Evolutionary conservation across 257 asterid species (phyloP), one percentile per base, ranked within the genome.

Genomic region (Cinchona pubescens): DNA sequence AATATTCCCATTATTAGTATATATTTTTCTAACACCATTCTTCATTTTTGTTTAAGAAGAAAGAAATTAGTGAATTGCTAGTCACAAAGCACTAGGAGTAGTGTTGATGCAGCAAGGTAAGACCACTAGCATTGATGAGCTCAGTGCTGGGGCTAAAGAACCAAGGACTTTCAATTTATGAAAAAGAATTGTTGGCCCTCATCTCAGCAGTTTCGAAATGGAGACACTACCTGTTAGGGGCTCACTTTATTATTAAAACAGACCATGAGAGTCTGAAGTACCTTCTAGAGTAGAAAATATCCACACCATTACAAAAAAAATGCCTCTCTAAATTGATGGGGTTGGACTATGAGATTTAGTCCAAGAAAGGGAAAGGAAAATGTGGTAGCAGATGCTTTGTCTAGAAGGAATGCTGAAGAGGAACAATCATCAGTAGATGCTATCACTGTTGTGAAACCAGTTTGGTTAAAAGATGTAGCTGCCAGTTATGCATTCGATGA

Each of bases 321-420:
- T 35, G 72, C 18, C n/a, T 69, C 0, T 0, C 72, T 0, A 77
- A 77, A 4, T n/a, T 69, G 5, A 13, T 77, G 19, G 75, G 75
- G 0, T 9, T 67, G 15, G 69, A 75, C 23, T 65, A 63, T 37
- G 72, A 63, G 21, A 49, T 75, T 0, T 45, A 37, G 4, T 74
- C 25, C 60, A 76, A 55, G 2, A 35, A n/a, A n/a, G 18, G 60
- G 68, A 0, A 21, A 0, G 1, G 76, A 59, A 0, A 69, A 69
- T 35, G 32, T 8, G 2, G 71, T 37, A 0, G 76, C 55, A 0
- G 71, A 77, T 77, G 80, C 65, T 2, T 27, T 76, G 0, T 77
- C 80, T 9, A 58, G 76, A 1, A 59, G 2, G 15, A 4, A 21
- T 0, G 62, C 27, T 0, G 23, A 6, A 0, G 14, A 6, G 1